Conservation (phyloP, 2,329 filamentous ascomycete genomes). For the Alternaria sp. region DNA sequence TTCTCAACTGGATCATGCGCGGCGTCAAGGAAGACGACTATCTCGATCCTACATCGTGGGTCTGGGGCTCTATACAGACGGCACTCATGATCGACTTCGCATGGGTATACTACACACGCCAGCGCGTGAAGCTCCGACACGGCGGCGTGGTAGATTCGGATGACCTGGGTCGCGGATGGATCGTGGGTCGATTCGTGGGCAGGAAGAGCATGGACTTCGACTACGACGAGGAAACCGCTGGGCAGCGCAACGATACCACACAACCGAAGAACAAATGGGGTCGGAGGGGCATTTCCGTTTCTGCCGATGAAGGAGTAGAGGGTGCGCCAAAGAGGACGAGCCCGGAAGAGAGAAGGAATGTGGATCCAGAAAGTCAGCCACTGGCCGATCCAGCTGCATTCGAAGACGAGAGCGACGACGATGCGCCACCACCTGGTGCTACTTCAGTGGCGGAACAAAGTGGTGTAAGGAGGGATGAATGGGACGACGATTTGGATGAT, state of each 20-base stretch:
- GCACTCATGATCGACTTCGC: conserved; percentile 91
- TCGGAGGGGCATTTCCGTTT: conserved; percentile 63
- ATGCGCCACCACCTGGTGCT: conserved; percentile 35
- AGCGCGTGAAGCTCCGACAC: conserved; percentile 89
- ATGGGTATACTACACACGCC: conserved; percentile 94
- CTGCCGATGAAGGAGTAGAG: conserved; percentile 61
- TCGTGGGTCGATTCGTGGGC: conserved; percentile 79
- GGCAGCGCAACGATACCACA: conserved; percentile 40
- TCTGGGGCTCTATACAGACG: conserved; percentile 90
- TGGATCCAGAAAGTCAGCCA: conserved; percentile 44
- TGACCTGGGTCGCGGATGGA: conserved; percentile 83
- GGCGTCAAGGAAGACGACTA: conserved; percentile 62
- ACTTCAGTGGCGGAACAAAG: conserved; percentile 27
- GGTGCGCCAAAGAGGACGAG: conserved; percentile 35
- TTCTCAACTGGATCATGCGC: conserved; percentile 87
- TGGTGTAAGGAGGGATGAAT: conserved; percentile 48
- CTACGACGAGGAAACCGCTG: conserved; percentile 63
- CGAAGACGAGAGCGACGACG: conserved; percentile 54
- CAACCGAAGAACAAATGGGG: conserved; percentile 60
- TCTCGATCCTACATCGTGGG: conserved; percentile 75
- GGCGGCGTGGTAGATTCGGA: conserved; percentile 90
- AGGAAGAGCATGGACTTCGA: conserved; percentile 57
- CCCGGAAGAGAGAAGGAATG: conserved; percentile 12
- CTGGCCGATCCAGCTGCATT: conserved; percentile 56
- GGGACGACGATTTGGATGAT: conserved; percentile 47